These are phyloP conservation scores for Kodamaea sagamina DNA, from an alignment of 805 yeast genomes.

Conservation along the genomic window DNA sequence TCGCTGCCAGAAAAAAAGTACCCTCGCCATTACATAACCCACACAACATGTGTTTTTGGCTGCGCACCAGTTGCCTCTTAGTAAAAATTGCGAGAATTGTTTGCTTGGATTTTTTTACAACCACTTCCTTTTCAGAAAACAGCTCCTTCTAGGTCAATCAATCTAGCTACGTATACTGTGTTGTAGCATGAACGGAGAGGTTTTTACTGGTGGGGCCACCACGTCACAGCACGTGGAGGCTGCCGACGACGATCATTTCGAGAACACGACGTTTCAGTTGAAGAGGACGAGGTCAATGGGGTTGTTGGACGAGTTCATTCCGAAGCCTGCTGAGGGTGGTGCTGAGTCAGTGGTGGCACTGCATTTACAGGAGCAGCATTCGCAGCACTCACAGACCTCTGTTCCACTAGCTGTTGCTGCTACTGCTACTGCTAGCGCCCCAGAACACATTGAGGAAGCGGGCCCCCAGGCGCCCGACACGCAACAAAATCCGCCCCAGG, in stretches of 20 bases:
- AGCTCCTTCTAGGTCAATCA: slow-evolving; percentile 2
- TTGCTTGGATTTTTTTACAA: slow-evolving; percentile 1
- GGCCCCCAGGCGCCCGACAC: too few relatives aligned
- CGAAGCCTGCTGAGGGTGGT: slow-evolving; percentile 29
- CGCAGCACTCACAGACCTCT: too few relatives aligned
- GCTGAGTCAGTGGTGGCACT: slow-evolving; percentile 1
- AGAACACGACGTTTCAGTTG: slow-evolving; percentile 67
- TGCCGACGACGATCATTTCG: slow-evolving; percentile 67
- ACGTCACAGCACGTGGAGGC: slow-evolving; percentile 72
- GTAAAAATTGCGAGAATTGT: not conserved
- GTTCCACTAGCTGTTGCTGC: not conserved
- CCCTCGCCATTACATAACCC: slow-evolving; percentile 1
- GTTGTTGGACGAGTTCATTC: slow-evolving; percentile 67
- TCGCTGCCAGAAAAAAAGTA: slow-evolving; percentile 7
- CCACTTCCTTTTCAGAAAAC: slow-evolving; percentile 1
- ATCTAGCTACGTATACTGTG: not conserved
- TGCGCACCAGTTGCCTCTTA: slow-evolving; percentile 2
- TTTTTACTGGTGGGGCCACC: slow-evolving; percentile 59
- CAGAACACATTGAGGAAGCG: too few relatives aligned
- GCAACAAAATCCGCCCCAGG: too few relatives aligned
- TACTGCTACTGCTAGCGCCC: not conserved
- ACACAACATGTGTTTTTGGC: slow-evolving; percentile 1
- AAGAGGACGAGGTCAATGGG: slow-evolving; percentile 86
- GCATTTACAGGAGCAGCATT: not conserved
- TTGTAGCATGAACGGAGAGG: slow-evolving; percentile 20